Evolutionary conservation across 2,329 filamentous ascomycete genomes (phyloP), one percentile per base, ranked within the genome.

Genomic region (Sphaerulina populicola): DNA sequence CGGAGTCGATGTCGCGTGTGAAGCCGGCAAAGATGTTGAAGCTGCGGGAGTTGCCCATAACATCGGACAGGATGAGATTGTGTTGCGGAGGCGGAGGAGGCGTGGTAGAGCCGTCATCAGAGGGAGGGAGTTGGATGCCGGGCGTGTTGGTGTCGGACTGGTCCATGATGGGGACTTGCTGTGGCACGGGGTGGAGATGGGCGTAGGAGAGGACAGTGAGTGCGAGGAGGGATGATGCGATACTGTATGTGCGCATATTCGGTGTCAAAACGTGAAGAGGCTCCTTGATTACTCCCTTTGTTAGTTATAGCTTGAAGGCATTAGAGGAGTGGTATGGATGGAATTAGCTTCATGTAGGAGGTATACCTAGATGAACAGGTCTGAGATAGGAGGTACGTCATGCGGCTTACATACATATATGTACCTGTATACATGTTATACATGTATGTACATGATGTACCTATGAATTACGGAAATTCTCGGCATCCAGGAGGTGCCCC

Each of bases 21-120:
- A 94, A 81, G 38, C 82, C 82, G 29, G 88, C 85, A 70, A 96
- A 97, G 60, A 90, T 83, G 57, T 88, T 89, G 65, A 95, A 86
- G 54, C 76, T 79, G 60, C 86, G 82, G 49, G 88, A 82, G 58
- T 83, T 83, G 36, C 86, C 85, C 58, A 96, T 82, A 31, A 95
- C 83, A 69, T 97, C 91, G 38, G 85, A 86, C 50, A 97, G 80
- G 54, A 88, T 80, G 30, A 91, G 78, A 29, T 66, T 67, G 58
- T 56, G 49, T 15, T 56, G 57, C 21, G 60, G 49, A 6, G 30
- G 49, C 11, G 18, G 57, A 36, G 45, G 54, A 33, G 48, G 37
- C 23, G 23, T 27, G 5, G 23, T 27, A 37, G 18, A 33, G 18
- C 44, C 52, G 35, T 47, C 43, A n/a, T 47, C 35, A n/a, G 52